Evolutionary conservation across 192 early-diverging fungal genomes (phyloP), one percentile per base, ranked within the genome.

Genomic region (Coemansia sp.): DNA sequence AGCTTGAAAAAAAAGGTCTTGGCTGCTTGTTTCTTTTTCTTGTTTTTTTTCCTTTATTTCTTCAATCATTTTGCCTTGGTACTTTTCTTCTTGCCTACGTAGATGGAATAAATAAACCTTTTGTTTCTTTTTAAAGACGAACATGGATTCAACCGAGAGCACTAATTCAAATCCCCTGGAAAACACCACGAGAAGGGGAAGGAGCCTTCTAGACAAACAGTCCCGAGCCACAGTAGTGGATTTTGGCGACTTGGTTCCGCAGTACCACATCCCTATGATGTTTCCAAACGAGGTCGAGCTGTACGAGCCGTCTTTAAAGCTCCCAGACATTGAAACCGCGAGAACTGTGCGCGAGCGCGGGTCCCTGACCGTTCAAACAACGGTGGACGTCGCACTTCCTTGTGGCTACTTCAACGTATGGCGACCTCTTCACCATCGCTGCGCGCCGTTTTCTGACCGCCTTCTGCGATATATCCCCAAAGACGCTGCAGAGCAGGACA

Each of bases 341-440:
- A 34, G 14, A 7, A 3, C 3, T 36, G 11, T 48, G 20, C 42
- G 8, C 30, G 11, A 28, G 13, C 30, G n/a, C 5, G 28, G 55
- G 13, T 55, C 55, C 35, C 28, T 8, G 3, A 46, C 60, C 1
- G 32, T 60, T 23, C 58, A 42, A n/a, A 52, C 68, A 3, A 42
- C 67, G 14, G 68, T 71, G 19, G 62, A 73, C 34, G 58, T 80
- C 6, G 67, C 59, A 11, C 29, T 74, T 39, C 68, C 77, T 8
- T 80, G 77, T 48, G 77, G 77, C 2, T 42, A 68, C 42, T 80
- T 80, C 25, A 80, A 80, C 61, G 55, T 80, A 29, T 80, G 77
- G 77, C 65, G 68, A 6, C 62, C 71, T 5, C 46, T 80, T 42
- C 68, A 80, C 51, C 62, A 69, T 50, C 51, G 60, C 23, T 30